A percentile compares a stretch with the other conserved stretches of the same genome.
Conservation (phyloP, 2,329 filamentous ascomycete species). For the Trichoderma endophyticum region DNA sequence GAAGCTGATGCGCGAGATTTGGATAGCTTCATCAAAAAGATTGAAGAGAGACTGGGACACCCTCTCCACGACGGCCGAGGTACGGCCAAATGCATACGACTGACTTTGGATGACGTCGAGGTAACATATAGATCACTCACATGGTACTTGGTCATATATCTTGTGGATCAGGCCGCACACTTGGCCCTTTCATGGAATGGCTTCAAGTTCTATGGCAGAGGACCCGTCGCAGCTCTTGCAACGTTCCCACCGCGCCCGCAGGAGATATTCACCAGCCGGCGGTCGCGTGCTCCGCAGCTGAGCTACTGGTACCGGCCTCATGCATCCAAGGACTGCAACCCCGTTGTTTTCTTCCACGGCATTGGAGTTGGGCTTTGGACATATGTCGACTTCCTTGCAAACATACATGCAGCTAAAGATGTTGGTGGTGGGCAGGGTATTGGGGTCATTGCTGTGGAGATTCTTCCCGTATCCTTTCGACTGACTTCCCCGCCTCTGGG, state of each 20-base stretch:
- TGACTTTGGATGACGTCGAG: constrained; percentile 62
- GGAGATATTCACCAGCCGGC: constrained; percentile 41
- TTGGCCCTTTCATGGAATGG: constrained; percentile 44
- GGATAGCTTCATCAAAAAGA: constrained; percentile 46
- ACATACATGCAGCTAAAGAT: constrained; percentile 41
- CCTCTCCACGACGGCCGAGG: constrained; percentile 54
- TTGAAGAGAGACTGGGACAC: constrained; percentile 52
- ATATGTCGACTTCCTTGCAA: constrained; percentile 55
- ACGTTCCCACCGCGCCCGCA: constrained; percentile 60
- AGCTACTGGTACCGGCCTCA: constrained; percentile 68
- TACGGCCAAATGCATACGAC: constrained; percentile 53
- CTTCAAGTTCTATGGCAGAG: constrained; percentile 50
- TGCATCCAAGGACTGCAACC: constrained; percentile 44
- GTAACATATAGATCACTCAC: constrained; percentile 58
- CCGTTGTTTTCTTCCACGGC: constrained; percentile 67
- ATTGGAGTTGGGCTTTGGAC: constrained; percentile 66
- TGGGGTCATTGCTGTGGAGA: constrained; percentile 64
- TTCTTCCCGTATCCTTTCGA: constrained; percentile 63
- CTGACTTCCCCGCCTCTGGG: constrained; percentile 53
- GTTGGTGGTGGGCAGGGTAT: constrained; percentile 42
- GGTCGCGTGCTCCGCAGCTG: constrained; percentile 48
- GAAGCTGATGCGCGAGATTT: constrained; percentile 33
- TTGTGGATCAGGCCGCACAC: constrained; percentile 52
- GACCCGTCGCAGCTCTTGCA: constrained; percentile 25
- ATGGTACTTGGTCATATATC: constrained; percentile 61